These are phyloP conservation scores for Rhodamnia argentea DNA, from an alignment of 345 rosid species.

Conservation along the genomic window DNA sequence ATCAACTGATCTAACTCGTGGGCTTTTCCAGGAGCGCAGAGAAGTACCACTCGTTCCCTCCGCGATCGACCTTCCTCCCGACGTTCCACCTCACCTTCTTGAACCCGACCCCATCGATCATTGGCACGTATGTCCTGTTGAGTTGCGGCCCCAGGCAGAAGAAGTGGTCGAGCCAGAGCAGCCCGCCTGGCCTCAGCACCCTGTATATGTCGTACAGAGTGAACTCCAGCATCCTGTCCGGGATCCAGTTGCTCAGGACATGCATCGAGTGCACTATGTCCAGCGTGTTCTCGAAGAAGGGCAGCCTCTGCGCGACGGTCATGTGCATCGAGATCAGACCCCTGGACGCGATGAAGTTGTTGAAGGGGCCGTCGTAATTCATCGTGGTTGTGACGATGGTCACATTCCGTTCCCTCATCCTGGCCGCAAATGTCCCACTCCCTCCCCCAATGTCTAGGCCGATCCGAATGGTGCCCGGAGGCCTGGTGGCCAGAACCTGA, in stretches of 20 bases:
- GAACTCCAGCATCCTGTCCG: slow-evolving; percentile 33
- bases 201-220: slow-evolving; percentile 34
- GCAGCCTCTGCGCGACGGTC: slow-evolving; percentile 38
- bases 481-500: slow-evolving; percentile 20
- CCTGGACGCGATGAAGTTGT: slow-evolving; percentile 41
- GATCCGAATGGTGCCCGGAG: slow-evolving; percentile 22
- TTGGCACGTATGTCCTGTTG: slow-evolving; percentile 27
- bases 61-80: slow-evolving; percentile 27
- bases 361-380: slow-evolving; percentile 50
- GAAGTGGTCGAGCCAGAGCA: slow-evolving; percentile 49
- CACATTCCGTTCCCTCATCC: slow-evolving; percentile 45
- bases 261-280: slow-evolving; percentile 51
- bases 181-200: slow-evolving; percentile 46
- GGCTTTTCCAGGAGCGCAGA: slow-evolving; percentile 44
- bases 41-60: slow-evolving; percentile 33
- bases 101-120: slow-evolving; percentile 29
- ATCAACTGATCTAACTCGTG: neutral
- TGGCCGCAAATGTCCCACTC: slow-evolving; percentile 41
- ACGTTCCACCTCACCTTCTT: slow-evolving; percentile 32
- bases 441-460: slow-evolving; percentile 45
- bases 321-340: slow-evolving; percentile 34
- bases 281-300: slow-evolving; percentile 44
- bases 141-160: slow-evolving; percentile 38
- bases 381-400: slow-evolving; percentile 35
- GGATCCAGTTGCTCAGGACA: slow-evolving; percentile 37